A percentile compares a stretch with the other conserved stretches of the same genome.
These are phyloP conservation scores for Hyphodiscus hymeniophilus DNA, from an alignment of 495 filamentous ascomycete species.

Conservation along the genomic window DNA sequence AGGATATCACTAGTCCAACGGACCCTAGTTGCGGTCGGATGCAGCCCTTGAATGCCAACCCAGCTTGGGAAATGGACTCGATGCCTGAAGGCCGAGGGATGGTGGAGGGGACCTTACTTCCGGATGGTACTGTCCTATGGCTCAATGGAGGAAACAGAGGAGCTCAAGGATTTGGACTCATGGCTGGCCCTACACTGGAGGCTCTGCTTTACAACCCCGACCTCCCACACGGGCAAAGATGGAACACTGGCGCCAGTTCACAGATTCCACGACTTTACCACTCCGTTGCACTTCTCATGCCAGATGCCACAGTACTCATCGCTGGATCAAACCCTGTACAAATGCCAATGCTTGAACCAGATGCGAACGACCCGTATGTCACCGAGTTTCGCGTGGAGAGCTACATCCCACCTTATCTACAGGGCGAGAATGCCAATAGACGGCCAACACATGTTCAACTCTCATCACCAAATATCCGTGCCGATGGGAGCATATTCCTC, in stretches of 20 bases:
- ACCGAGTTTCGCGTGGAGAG: constrained; percentile 55
- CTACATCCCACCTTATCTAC: constrained; percentile 53
- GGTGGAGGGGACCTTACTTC: constrained; percentile 51
- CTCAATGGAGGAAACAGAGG: constrained; percentile 49
- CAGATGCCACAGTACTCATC: constrained; percentile 52
- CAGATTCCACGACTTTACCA: constrained; percentile 51
- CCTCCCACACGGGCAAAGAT: constrained; percentile 42
- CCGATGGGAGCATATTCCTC: constrained; percentile 36
- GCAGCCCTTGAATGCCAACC: constrained; percentile 38
- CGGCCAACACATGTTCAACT: constrained; percentile 41
- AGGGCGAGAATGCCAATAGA: constrained; percentile 35
- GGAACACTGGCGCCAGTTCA: constrained; percentile 36
- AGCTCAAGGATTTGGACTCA: constrained; percentile 53
- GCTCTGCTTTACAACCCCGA: constrained; percentile 50
- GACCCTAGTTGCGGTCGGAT: constrained; percentile 54
- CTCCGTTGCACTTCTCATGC: constrained; percentile 45
- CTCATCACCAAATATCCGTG: constrained; percentile 29
- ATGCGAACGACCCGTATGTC: constrained; percentile 35
- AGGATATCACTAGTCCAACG: constrained; percentile 51
- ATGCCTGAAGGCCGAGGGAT: constrained; percentile 56
- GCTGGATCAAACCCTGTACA: constrained; percentile 52
- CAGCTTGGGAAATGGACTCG: constrained; percentile 52
- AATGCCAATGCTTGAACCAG: constrained; percentile 38
- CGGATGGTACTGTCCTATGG: constrained; percentile 53
- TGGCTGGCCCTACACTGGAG: constrained; percentile 41